Conservation (phyloP, 2,329 filamentous ascomycete genomes). For the Cryphonectria naterciae region DNA sequence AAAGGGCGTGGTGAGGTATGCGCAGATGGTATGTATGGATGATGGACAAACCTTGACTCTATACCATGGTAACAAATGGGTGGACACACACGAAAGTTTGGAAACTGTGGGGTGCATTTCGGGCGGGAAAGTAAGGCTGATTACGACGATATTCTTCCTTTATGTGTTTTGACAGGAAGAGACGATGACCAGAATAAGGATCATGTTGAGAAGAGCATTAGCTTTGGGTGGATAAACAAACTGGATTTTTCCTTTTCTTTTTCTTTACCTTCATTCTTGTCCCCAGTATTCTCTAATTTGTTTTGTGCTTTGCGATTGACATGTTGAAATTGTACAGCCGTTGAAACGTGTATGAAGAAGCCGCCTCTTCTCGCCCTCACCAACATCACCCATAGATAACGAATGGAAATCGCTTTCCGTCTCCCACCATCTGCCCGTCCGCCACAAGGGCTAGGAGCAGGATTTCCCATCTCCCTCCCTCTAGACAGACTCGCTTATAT, state of each 20-base stretch:
- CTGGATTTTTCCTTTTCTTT: background rate
- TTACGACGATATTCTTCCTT: background rate
- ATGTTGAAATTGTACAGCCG: background rate
- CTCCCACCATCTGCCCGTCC: background rate
- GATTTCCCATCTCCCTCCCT: background rate
- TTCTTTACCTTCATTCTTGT: background rate
- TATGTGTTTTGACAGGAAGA: slow-evolving; percentile 2
- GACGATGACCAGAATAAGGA: slow-evolving; percentile 2
- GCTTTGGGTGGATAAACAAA: background rate
- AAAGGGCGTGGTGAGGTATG: slow-evolving; percentile 2
- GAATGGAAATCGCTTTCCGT: background rate
- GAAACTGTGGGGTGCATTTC: background rate
- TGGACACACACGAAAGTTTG: background rate
- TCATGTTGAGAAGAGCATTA: slow-evolving; percentile 1
- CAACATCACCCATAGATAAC: background rate
- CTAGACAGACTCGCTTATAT: no score
- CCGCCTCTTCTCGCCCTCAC: background rate
- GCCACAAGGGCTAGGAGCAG: background rate
- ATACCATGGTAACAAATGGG: slow-evolving; percentile 3
- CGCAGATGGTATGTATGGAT: slow-evolving; percentile 9
- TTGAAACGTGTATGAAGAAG: background rate
- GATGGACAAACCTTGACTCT: slow-evolving; percentile 8
- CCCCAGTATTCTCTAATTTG: background rate
- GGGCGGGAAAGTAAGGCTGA: background rate
- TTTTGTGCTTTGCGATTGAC: background rate